These are phyloP conservation scores for Apiospora aurea DNA, from an alignment of 2,329 filamentous ascomycete genomes.

Conservation along the genomic window DNA sequence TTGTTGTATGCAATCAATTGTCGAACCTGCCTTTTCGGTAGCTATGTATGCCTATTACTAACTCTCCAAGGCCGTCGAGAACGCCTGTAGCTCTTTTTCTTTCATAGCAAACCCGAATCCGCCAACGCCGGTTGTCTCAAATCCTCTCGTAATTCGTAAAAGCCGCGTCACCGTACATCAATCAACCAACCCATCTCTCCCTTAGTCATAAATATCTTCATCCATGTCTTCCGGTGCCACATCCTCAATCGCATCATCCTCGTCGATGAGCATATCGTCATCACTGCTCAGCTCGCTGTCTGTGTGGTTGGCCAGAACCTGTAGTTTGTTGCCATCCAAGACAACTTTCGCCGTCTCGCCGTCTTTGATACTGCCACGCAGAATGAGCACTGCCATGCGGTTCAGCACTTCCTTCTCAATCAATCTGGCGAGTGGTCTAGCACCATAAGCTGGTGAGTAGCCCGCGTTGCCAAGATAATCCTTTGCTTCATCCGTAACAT, in stretches of 20 bases:
- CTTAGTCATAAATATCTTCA: constrained; percentile 58
- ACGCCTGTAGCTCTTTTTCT: constrained; percentile 1
- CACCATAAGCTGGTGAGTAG: constrained; percentile 95
- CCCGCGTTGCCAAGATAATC: constrained; percentile 92
- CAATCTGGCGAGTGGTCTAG: constrained; percentile 83
- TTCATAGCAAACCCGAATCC: neutral
- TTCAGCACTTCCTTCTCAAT: constrained; percentile 99
- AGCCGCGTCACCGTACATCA: constrained; percentile 21
- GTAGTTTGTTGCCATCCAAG: constrained; percentile 79
- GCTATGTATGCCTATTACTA: neutral
- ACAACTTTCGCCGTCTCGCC: constrained; percentile 84
- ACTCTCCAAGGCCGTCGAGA: neutral
- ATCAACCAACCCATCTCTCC: neutral
- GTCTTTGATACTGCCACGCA: constrained; percentile 84
- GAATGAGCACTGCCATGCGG: constrained; percentile 86
- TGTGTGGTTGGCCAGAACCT: constrained; percentile 82
- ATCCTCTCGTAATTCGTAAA: constrained; percentile 16
- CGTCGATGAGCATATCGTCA: constrained; percentile 76
- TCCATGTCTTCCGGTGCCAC: constrained; percentile 66
- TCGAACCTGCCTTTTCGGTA: too few relatives aligned
- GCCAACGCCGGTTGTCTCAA: constrained; percentile 11
- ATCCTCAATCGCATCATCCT: constrained; percentile 78
- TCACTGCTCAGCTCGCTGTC: constrained; percentile 64
- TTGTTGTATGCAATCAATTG: neutral
- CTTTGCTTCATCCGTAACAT: constrained; percentile 84